Conservation (phyloP, 768 basidiomycete species). For the Amanita pallidorosea region DNA sequence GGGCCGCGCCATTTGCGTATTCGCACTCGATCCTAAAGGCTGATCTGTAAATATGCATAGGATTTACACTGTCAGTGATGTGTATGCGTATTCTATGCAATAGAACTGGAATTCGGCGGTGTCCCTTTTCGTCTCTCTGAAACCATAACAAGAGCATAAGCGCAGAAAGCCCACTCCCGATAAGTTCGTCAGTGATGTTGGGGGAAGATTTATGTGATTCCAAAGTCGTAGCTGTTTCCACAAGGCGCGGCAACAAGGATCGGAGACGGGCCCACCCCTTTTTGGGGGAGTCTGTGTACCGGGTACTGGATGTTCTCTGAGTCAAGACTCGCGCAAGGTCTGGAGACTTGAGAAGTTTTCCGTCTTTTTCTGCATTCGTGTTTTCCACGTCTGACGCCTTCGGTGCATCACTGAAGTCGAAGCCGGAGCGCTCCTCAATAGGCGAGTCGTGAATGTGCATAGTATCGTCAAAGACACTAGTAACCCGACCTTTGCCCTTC, state of each 20-base stretch:
- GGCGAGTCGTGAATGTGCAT: constrained; percentile 42
- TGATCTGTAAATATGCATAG: constrained; percentile 62
- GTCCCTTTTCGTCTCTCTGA: constrained; percentile 78
- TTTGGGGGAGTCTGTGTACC: constrained; percentile 20
- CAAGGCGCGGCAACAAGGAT: constrained; percentile 51
- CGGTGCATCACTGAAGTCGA: constrained; percentile 17
- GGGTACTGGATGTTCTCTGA: constrained; percentile 10
- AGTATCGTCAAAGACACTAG: constrained; percentile 34
- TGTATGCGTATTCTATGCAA: constrained; percentile 77
- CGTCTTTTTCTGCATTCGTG: neutral
- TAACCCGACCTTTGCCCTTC: constrained; percentile 45
- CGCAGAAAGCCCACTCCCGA: constrained; percentile 67
- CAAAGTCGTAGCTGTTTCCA: constrained; percentile 20
- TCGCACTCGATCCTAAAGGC: constrained; percentile 92
- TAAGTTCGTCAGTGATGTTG: constrained; percentile 76
- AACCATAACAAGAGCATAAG: constrained; percentile 78
- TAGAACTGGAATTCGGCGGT: constrained; percentile 68
- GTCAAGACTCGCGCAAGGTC: constrained; percentile 6
- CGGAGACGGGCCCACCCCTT: constrained; percentile 36
- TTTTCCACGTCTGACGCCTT: neutral
- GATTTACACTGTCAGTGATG: constrained; percentile 79
- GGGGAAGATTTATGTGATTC: constrained; percentile 44
- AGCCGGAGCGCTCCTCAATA: constrained; percentile 30
- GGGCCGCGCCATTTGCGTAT: constrained; percentile 83
- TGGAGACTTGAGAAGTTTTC: constrained; percentile 3